Base-by-base conservation (phyloP, 2,329 filamentous ascomycete species). In the Hypoxylon sp. region DNA sequence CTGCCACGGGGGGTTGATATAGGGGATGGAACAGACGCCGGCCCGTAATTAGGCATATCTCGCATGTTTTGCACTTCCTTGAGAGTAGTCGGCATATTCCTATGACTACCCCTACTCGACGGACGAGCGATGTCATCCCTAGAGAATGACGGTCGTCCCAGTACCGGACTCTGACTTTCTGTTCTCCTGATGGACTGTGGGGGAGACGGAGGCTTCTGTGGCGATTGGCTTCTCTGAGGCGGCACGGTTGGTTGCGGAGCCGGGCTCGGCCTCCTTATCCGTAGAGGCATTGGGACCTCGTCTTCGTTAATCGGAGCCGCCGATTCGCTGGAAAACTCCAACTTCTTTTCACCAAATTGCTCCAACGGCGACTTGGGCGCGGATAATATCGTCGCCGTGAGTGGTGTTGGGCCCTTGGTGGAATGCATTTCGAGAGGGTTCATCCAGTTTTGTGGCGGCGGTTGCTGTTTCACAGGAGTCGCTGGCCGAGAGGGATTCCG, bases 341-440 rank as follows among this genome's bases (percentile, higher is more conserved):
- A 53, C 48, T 77, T 79, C 43, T 82, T 77, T 53, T 83, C 78
- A n/a, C n/a, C n/a, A 43, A 80, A 80, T n/a, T 80, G 78, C n/a
- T 76, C 79, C 9, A 84, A 73, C 0, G 81, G 80, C 11, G 80
- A 83, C 63, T 75, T 82, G 1, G 77, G 69, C 46, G 72, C 68
- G n/a, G 69, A 72, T 21, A 43, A 3, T 17, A 43, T 43, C 6
- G 38, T 43, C 14, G 38, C 25, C 14, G 50, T 72, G 66, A 75
- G 11, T 69, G 74, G 6, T 71, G 55, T 72, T 49, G 50, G 72
- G 55, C 72, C 76, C 63, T 72, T 80, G 55, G 71, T 70, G 65
- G 83, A 83, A 63, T 85, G 81, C 32, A 84, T 79, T 11, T 85
- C 82, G n/a, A 86, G 78, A 0, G 85, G 82, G 65, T 83, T 84